Base-by-base conservation (phyloP, 78 protist genomes). In the Dictyostelium capitatum region DNA sequence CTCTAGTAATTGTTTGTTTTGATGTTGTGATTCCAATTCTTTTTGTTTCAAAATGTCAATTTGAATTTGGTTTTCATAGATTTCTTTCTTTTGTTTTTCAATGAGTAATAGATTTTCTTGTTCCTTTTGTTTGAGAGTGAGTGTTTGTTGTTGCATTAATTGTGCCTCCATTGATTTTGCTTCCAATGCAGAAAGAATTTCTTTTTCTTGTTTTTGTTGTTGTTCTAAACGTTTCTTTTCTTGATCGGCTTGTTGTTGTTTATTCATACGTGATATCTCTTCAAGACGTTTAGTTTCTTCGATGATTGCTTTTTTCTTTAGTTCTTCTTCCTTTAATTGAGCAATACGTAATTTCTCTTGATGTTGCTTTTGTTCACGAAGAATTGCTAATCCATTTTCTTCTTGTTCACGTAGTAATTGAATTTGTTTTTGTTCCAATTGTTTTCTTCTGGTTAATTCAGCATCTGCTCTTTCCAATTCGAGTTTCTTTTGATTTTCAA, bases 21-120 rank as follows among this genome's bases (percentile, higher is more conserved):
- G 47, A 2, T 62, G 37, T 43, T 62, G 41, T 20, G 67, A 67
- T 23, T 67, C 47, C 9, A 79, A 1, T 54, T 79, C 83, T 20
- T 79, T 79, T 3, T 30, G 72, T 37, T 23, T 79, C 0, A 54
- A 6, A 10, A 79, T 28, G 8, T 77, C 92, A 8, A 74, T 37
- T 75, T 74, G 92, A 1, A 54, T 77, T 77, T 77, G 82, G 28
- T 28, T 43, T 51, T 77, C 67, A 46, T 19, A 17, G 64, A 50
- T 77, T n/a, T 77, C 82, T 28, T 43, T 50, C 51, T 77, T 30
- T 79, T 47, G 51, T 32, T 56, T 79, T 14, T 64, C 51, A 48
- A 67, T 67, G 9, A 67, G 32, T 20, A 54, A 25, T 17, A 79
- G 59, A 41, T 32, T 79, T 62, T 75, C 82, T 50, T 19, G 64